Conservation (phyloP, 2,329 filamentous ascomycete genomes). For the Aspergillus oerlinghausenensis region DNA sequence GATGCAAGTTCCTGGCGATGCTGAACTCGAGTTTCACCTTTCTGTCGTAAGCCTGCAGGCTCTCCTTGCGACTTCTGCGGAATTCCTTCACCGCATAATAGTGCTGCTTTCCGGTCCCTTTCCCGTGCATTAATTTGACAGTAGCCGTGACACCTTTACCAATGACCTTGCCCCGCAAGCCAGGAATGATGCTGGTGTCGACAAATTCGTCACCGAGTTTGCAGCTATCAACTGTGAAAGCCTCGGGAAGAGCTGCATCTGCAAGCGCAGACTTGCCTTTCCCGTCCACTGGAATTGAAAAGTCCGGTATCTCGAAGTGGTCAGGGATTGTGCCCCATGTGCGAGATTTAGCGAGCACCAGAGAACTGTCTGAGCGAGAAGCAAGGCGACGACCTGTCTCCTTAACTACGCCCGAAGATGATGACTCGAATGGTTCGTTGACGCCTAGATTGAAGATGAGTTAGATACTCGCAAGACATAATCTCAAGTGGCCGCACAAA, state of each 20-base stretch:
- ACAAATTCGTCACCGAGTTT: slow-evolving; percentile 67
- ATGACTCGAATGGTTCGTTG: neutral
- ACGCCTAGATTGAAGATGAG: neutral
- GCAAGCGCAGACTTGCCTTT: neutral
- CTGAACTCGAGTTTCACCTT: slow-evolving; percentile 90
- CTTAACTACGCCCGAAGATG: neutral
- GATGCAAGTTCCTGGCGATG: slow-evolving; percentile 77
- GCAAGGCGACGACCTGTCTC: neutral
- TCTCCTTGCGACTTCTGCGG: slow-evolving; percentile 64
- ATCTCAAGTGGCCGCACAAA: neutral
- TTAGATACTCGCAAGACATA: neutral
- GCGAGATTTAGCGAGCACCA: neutral
- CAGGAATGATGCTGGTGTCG: slow-evolving; percentile 65
- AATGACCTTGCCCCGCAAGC: slow-evolving; percentile 67
- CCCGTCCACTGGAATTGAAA: neutral
- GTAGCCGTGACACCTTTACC: slow-evolving; percentile 80
- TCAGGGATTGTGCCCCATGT: neutral
- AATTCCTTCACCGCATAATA: slow-evolving; percentile 82
- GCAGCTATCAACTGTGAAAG: slow-evolving; percentile 66
- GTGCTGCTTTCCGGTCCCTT: slow-evolving; percentile 56
- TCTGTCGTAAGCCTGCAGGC: slow-evolving; percentile 70
- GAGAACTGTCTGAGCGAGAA: neutral
- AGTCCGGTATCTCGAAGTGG: neutral
- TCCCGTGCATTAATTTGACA: slow-evolving; percentile 74
- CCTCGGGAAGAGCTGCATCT: slow-evolving; percentile 68